Evolutionary conservation across 1,284 basidiomycete genomes (phyloP), one percentile per base, ranked within the genome.

Genomic region (Irpex rosettiformis): DNA sequence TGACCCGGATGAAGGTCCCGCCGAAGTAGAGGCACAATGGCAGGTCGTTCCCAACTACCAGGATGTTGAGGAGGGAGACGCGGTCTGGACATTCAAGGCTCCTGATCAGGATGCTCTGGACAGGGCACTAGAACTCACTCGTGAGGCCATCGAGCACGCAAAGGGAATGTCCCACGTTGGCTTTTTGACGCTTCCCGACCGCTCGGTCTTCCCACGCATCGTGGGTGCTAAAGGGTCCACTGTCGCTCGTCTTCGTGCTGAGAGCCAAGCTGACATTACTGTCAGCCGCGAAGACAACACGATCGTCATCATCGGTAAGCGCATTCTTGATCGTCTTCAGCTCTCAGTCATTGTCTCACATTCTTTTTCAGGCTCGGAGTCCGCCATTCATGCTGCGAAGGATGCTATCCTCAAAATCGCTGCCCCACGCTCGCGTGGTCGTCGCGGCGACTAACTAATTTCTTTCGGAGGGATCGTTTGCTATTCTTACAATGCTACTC

Each of bases 221-320:
- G 93, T 96, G 61, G 94, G 94, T 48, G 75, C 88, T 22, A 94
- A 94, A 74, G 92, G 90, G 54, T 75, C 92, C n/a, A 96, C 93
- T 66, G 91, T 96, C 59, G 79, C 86, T 54, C 86, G 93, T 57
- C 81, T 96, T 52, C 86, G 94, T 60, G 82, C 81, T 58, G 92
- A 94, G 74, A 95, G 91, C 56, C 91, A 92, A 43, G 89, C 93
- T 57, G 93, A 95, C 70, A 94, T 96, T 64, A 91, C 85, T 48
- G 91, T 96, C 62, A 85, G 91, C 71, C 85, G 90, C 65, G 92
- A 94, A 64, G 90, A 90, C 69, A 91, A 81, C 69, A 87, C 87
- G 24, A 93, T 95, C 67, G 84, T 90, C 61, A 89, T 95, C 68
- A 83, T 89, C 54, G 90, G 93, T 94, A 65, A 67, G 88, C 78